Evolutionary conservation across 768 basidiomycete genomes (phyloP), one percentile per base, ranked within the genome.

Genomic region (Collybia nuda): DNA sequence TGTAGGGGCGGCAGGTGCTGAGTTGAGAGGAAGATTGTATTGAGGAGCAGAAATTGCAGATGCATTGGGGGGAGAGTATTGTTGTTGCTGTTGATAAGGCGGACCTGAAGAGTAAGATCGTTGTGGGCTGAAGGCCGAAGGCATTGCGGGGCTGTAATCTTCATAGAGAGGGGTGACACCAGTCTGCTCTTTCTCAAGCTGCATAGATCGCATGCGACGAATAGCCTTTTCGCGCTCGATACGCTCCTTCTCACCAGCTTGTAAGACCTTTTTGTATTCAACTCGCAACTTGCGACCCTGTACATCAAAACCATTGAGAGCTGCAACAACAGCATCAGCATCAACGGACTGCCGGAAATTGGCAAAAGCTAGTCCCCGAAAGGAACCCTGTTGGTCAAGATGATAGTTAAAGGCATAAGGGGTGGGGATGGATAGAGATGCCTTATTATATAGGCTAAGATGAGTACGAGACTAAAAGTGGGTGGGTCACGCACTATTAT

Each of bases 391-490:
- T 60, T 93, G 91, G 71, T 98, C 95, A 63, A 96, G 84, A 68
- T 99, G 97, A 67, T 98, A 99, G 72, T 99, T 99, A 82, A 99
- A 99, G 23, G 97, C 97, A 70, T 98, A 98, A 35, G 97, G 97
- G 12, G 94, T 90, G 52, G 95, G 95, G 64, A 98, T 96, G 38
- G 88, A 80, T 57, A 99, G 74, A 47, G 94, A 95, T 62, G 87
- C 85, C 92, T 95, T 57, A 44, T 50, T 51, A 51, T 51, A 52
- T 21, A 40, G 48, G 60, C 57, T 39, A 61, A 57, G 50, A 45
- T 29, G 29, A 24, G 40, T 39, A 57, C 41, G 15, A 32, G 46
- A 54, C 43, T 51, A 18, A 48, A 49, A 42, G 28, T 15, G 47
- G 56, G 43, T 39, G 48, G 50, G 56, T 44, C 42, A 82, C 92